Evolutionary conservation across 2,329 filamentous ascomycete genomes (phyloP), one percentile per base, ranked within the genome.

Genomic region (Zalaria obscura): DNA sequence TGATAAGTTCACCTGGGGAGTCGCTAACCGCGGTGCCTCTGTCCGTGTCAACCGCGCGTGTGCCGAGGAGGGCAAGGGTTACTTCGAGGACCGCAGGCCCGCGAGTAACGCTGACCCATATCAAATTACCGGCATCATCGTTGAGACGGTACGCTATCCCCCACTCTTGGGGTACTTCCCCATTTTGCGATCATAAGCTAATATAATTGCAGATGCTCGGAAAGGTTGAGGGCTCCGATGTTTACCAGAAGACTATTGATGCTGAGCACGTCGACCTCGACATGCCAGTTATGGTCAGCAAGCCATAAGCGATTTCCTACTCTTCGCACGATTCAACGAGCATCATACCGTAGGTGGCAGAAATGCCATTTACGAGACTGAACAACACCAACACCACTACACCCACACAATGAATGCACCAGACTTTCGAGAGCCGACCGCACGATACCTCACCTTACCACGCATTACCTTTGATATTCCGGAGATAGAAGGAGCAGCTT

Each of bases 11-110:
- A 79, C 78, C 54, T 96, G 80, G 66, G 89, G 91, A 60, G 80
- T 96, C 47, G 91, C 91, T 64, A 89, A 96, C 80, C 87, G 91
- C 67, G 91, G 89, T 58, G 81, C 84, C 45, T 93, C 83, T 33
- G 88, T 96, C 57, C 85, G 91, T 63, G 91, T 98, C 54, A 88
- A 88, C 55, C 80, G 87, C 56, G 78, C 86, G 55, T 77, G 75
- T 54, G 87, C 83, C 38, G 79, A 83, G 61, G 84, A 93, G 65
- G 86, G 86, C 64, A 91, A 83, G 69, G 88, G 88, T 50, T 95
- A 95, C 76, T 94, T 95, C 52, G 87, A 95, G 65, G 67, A 71
- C 57, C 66, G 67, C 48, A 61, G 67, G 50, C 67, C 67, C 44
- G 87, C 87, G 43, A 89, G 83, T 58, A 93, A 91, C 64, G 85